These are phyloP conservation scores for Penicillium occitanis DNA, from an alignment of 2,329 filamentous ascomycete genomes.

Conservation along the genomic window DNA sequence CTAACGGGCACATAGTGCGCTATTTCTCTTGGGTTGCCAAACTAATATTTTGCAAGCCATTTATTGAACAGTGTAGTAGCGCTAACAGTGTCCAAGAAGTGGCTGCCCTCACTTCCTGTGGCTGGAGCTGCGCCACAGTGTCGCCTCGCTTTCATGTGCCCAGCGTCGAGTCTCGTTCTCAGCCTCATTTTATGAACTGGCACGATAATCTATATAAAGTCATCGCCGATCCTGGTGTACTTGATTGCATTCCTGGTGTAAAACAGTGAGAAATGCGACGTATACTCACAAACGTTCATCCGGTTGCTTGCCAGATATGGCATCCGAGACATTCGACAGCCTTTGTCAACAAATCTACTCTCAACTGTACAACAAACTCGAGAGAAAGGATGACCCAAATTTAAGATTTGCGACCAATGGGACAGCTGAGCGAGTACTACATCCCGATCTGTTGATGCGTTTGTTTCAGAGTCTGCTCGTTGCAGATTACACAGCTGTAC, in stretches of 20 bases:
- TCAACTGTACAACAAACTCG: conserved; percentile 14
- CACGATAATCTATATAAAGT: not conserved
- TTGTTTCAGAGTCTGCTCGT: conserved; percentile 10
- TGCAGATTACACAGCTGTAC: not conserved
- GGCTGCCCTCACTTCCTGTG: not conserved
- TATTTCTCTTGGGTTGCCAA: not conserved
- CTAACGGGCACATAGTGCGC: not conserved
- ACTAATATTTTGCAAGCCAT: not conserved
- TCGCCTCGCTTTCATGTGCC: not conserved
- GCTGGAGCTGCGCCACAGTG: conserved; percentile 5
- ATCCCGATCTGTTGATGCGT: conserved; percentile 16
- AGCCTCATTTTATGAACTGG: not conserved
- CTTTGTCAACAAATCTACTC: conserved; percentile 12
- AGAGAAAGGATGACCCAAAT: conserved; percentile 17
- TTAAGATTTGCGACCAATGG: conserved; percentile 25
- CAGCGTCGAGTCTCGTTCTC: not conserved
- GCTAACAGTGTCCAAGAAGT: not conserved
- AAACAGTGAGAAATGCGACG: not conserved
- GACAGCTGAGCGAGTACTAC: conserved; percentile 24
- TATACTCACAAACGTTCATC: not conserved
- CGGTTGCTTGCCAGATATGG: conserved; percentile 5
- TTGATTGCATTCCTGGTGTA: not conserved
- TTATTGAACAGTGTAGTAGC: not conserved
- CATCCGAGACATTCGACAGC: conserved; percentile 16
- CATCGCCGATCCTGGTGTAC: not conserved